Evolutionary conservation across 371 early-diverging fungal species (phyloP), one percentile per base, ranked within the genome.

Genomic region (Nematocida sp.): DNA sequence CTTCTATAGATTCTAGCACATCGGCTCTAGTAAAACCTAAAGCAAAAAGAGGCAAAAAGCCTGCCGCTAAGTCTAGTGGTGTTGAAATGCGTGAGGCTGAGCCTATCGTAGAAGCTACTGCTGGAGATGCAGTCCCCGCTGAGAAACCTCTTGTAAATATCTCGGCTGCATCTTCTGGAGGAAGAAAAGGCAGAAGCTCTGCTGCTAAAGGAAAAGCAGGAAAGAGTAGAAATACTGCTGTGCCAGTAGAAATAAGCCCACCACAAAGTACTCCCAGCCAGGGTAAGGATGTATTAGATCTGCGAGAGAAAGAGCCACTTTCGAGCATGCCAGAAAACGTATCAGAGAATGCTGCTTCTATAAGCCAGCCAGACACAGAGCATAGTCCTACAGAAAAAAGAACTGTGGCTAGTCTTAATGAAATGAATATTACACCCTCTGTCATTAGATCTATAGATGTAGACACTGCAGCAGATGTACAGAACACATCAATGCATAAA

Each of bases 401-500:
- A 11, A 9, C 42, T 1, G 13, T 15, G 11, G 42, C 13, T 58
- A 4, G 23, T 11, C 11, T n/a, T n/a, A 27, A n/a, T 23, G 58
- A 27, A n/a, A 27, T 58, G 58, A 18, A 23, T 42, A 45, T 64
- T 11, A 7, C 44, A 15, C 64, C 64, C 1, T 64, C 64, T 64
- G 64, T 64, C 18, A 64, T 64, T 45, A 64, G 64, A 27, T 64
- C 64, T 44, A 44, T 64, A 39, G 39, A 27, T 18, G 2, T 23
- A 13, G 61, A 33, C n/a, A 33, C n/a, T 25, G 61, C 61, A 61
- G 61, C 13, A 25, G 3, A 25, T 20, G 1, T 33, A 2, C 33
- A 33, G 33, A 33, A 33, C 33, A 33, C 33, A 2, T 2, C 33
- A 33, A 2, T 33, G 33, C 33, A 33, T 33, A 33, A 33, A 33